phyloP scores from a whole-genome alignment of 1,284 basidiomycete genomes.

The Moniliophthora roreri region DNA sequence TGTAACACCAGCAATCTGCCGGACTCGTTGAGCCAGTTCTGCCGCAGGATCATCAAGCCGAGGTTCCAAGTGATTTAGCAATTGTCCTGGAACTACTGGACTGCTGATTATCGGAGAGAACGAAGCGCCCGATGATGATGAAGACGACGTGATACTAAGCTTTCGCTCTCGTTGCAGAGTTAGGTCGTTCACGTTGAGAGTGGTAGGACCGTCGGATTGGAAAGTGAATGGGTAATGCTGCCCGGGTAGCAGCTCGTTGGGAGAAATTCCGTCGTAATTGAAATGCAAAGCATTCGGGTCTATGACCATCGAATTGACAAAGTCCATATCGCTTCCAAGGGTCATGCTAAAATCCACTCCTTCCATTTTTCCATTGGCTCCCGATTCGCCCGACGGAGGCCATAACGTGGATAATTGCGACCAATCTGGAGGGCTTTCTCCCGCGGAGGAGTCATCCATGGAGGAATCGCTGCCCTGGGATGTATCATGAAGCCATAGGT shows the following conservation, averaged over 20 bases:
- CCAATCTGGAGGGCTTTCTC: conserved; percentile 46
- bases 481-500: conserved; percentile 48
- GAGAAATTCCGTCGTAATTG: conserved; percentile 21
- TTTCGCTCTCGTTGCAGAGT: conserved; percentile 33
- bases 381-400: conserved; percentile 25
- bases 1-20: conserved; percentile 59
- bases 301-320: conserved; percentile 50
- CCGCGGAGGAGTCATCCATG: conserved; percentile 32
- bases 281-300: conserved; percentile 66
- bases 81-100: conserved; percentile 26
- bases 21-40: conserved; percentile 57
- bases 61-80: conserved; percentile 5
- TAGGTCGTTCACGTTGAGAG: conserved; percentile 37
- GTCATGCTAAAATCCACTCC: conserved; percentile 43
- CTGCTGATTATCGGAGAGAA: conserved; percentile 43
- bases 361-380: conserved; percentile 10
- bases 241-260: conserved; percentile 29
- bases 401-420: conserved; percentile 49
- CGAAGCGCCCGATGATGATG: conserved; percentile 51
- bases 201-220: conserved; percentile 30
- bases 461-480: conserved; percentile 29
- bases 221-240: conserved; percentile 45
- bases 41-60: conserved; percentile 40
- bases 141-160: conserved; percentile 44
- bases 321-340: conserved; percentile 50